Evolutionary conservation across 306 rosid genomes (phyloP), one percentile per base, ranked within the genome.

Genomic region (Parietaria judaica): DNA sequence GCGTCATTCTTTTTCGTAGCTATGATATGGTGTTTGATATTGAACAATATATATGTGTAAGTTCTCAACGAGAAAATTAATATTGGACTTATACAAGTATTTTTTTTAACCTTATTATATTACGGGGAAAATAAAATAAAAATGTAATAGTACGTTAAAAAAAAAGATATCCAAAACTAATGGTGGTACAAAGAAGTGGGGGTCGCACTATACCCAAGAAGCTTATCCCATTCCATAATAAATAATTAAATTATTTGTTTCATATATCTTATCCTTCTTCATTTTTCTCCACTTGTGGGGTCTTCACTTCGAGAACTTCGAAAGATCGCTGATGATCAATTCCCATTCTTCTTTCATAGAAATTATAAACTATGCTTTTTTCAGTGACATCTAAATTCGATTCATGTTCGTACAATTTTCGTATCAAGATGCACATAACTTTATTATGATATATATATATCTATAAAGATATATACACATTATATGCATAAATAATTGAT

Each of bases 371-470:
- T 23, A 14, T 12, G 56, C 37, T 14, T 39, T 11, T 46, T 17
- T 50, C 44, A 38, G 35, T 41, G 66, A 17, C 63, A 44, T 51
- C 46, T 36, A 56, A 55, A 65, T 60, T 37, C 45, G 74, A 68
- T 72, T 85, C 83, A 74, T 80, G 80, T 78, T 85, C 89, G 91
- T 87, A 81, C 89, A 78, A 34, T 78, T 60, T 77, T 78, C 80
- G 83, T 84, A 80, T 80, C 79, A 68, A 64, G 61, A 56, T 73
- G 34, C 66, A 76, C 63, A 49, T 49, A 49, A 11, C 12, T 54
- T 8, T 8, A 16, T 2, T 0, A 6, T 12, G 4, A 49, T 16
- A 44, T 12, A 47, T 23, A 66, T 71, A 64, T 63, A 23, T n/a
- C n/a, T n/a, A n/a, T n/a, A n/a, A n/a, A 51, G 1, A 50, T 35